phyloP scores from a whole-genome alignment of 2,329 filamentous ascomycete genomes.

The Acrodontium crateriforme region DNA sequence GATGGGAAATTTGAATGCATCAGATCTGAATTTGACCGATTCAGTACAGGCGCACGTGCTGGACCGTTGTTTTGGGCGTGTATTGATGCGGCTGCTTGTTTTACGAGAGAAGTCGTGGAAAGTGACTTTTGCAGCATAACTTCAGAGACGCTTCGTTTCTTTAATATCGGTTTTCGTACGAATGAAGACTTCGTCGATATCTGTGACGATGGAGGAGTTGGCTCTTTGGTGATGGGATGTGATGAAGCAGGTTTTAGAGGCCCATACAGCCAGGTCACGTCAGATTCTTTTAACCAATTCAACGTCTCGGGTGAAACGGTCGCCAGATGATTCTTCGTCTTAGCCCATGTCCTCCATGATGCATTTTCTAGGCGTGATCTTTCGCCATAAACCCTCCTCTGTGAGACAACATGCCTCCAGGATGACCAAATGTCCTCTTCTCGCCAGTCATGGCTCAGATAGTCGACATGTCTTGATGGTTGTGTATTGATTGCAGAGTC shows the following conservation, averaged over 20 bases:
- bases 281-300: conserved; percentile 95
- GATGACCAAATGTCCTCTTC: conserved; percentile 97
- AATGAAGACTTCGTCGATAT: conserved; percentile 54
- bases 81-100: conserved; percentile 75
- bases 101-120: conserved; percentile 75
- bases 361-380: conserved; percentile 80
- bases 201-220: conserved; percentile 34
- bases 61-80: conserved; percentile 57
- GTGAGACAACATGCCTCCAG: conserved; percentile 83
- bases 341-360: conserved; percentile 94
- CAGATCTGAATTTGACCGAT: conserved; percentile 57
- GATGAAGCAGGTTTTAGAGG: conserved; percentile 64
- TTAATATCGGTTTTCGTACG: conserved; percentile 81
- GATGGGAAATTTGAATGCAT: conserved; percentile 40
- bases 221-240: conserved; percentile 35
- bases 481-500: conserved; percentile 61
- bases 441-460: conserved; percentile 81
- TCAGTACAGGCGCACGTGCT: conserved; percentile 29
- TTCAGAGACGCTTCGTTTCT: conserved; percentile 93
- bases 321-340: conserved; percentile 71
- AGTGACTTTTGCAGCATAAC: conserved; percentile 83
- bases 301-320: conserved; percentile 84
- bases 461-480: conserved; percentile 85
- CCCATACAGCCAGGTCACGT: conserved; percentile 95
- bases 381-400: conserved; percentile 66